Evolutionary conservation across 1,284 basidiomycete species (phyloP).

Genomic region (Trichosporon coremiiforme): DNA sequence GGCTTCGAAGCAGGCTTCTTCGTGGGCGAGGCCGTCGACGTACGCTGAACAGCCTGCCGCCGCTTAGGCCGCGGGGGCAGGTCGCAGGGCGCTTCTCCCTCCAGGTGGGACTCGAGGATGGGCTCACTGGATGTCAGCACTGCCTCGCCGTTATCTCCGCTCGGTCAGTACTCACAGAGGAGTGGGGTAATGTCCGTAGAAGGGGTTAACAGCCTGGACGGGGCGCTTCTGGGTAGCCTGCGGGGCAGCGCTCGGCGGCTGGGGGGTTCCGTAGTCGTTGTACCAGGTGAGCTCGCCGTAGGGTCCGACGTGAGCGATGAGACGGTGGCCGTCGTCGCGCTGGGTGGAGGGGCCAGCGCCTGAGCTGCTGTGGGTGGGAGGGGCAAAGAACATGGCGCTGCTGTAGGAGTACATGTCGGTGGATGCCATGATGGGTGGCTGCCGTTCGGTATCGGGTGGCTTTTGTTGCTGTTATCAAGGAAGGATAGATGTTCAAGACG

Average conservation of each 20-base stretch:
- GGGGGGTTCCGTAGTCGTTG: slow-evolving; percentile 5
- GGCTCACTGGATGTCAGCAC: slow-evolving; percentile 13
- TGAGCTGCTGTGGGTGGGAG: slow-evolving; percentile 13
- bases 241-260: background rate
- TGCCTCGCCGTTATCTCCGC: background rate
- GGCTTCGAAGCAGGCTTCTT: background rate
- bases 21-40: slow-evolving; percentile 1
- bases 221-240: slow-evolving; percentile 1
- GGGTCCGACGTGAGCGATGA: slow-evolving; percentile 9
- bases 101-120: slow-evolving; percentile 7
- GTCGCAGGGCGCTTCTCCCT: slow-evolving; percentile 1
- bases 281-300: slow-evolving; percentile 18
- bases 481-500: background rate
- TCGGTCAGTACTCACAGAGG: background rate
- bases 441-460: slow-evolving; percentile 2
- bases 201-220: background rate
- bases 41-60: slow-evolving; percentile 5
- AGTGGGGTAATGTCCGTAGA: slow-evolving; percentile 17
- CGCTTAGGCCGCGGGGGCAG: background rate
- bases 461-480: background rate
- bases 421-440: background rate
- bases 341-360: background rate
- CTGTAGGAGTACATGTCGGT: slow-evolving; percentile 8
- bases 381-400: slow-evolving; percentile 16
- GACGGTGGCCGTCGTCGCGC: slow-evolving; percentile 9